Conservation (phyloP, 73 alveolate species). For the Blepharisma stoltei region DNA sequence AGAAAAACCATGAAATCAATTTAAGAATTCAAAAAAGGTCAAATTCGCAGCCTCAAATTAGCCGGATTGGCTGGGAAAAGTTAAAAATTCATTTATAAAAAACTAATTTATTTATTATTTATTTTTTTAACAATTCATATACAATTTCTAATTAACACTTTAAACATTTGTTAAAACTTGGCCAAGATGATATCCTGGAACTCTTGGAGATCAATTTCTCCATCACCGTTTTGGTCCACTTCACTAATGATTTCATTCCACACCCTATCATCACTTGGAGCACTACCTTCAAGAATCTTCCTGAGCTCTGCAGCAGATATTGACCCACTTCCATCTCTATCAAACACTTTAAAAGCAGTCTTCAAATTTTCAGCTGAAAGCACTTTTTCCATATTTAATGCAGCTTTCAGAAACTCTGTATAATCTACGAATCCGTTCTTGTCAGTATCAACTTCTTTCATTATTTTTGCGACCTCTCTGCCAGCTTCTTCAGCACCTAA, state of each 20-base stretch:
- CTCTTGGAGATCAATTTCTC: constrained; percentile 3
- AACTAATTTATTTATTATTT: too few relatives aligned
- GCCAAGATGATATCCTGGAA: too few relatives aligned
- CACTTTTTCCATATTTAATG: not conserved
- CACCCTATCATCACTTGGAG: not conserved
- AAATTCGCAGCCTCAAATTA: too few relatives aligned
- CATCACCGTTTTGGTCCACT: constrained; percentile 41
- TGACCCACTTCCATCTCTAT: constrained; percentile 17
- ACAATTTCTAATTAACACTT: too few relatives aligned
- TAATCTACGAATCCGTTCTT: not conserved
- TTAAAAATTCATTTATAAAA: too few relatives aligned
- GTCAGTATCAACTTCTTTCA: constrained; percentile 5
- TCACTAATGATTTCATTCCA: constrained; percentile 11
- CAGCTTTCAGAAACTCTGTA: not conserved
- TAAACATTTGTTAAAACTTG: too few relatives aligned
- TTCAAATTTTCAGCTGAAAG: not conserved
- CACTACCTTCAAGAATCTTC: not conserved
- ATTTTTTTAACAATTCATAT: too few relatives aligned
- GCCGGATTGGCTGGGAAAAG: too few relatives aligned
- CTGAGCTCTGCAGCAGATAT: constrained; percentile 3
- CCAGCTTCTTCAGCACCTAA: not conserved
- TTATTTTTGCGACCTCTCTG: not conserved
- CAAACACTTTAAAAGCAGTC: constrained; percentile 10
- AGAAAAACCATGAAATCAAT: too few relatives aligned
- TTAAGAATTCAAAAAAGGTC: too few relatives aligned